Percentiles rank a stretch among this genome's conserved stretches.
Conservation (phyloP, 306 rosid genomes). For the Castanospermum australe region DNA sequence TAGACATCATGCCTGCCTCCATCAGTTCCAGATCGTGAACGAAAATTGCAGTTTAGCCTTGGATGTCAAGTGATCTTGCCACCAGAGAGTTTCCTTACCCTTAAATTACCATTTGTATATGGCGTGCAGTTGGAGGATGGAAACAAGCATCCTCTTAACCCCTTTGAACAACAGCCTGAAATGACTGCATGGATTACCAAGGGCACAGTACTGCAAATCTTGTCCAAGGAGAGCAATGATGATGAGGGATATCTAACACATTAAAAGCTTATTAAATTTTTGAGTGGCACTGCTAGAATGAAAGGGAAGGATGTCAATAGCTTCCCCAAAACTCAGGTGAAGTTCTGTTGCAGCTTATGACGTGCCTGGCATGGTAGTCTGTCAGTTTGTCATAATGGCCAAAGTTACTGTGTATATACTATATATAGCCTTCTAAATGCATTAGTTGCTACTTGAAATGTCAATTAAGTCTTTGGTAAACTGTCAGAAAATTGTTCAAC, state of each 20-base stretch:
- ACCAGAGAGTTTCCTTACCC: constrained; percentile 88
- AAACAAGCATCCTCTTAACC: constrained; percentile 61
- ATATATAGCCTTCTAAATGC: neutral
- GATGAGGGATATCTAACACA: constrained; percentile 56
- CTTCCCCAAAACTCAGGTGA: constrained; percentile 44
- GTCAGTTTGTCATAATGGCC: neutral
- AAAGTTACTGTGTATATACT: neutral
- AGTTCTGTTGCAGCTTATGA: neutral
- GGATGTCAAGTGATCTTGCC: constrained; percentile 81
- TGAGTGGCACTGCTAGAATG: constrained; percentile 15
- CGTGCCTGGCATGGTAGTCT: neutral
- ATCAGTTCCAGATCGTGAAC: constrained; percentile 62
- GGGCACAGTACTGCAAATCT: constrained; percentile 71
- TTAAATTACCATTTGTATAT: constrained; percentile 81
- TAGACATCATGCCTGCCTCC: constrained; percentile 75
- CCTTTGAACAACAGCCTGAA: constrained; percentile 81
- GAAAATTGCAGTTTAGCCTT: constrained; percentile 71
- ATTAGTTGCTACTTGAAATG: neutral
- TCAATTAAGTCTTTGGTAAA: neutral
- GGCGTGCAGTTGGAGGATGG: constrained; percentile 81
- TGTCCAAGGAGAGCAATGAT: constrained; percentile 58
- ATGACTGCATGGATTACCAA: constrained; percentile 83
- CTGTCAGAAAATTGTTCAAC: neutral
- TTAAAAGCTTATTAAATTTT: constrained; percentile 29
- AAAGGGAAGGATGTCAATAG: constrained; percentile 25